These are phyloP conservation scores for Dendrobium officinale DNA, from an alignment of 106 monocot genomes.

Conservation along the genomic window DNA sequence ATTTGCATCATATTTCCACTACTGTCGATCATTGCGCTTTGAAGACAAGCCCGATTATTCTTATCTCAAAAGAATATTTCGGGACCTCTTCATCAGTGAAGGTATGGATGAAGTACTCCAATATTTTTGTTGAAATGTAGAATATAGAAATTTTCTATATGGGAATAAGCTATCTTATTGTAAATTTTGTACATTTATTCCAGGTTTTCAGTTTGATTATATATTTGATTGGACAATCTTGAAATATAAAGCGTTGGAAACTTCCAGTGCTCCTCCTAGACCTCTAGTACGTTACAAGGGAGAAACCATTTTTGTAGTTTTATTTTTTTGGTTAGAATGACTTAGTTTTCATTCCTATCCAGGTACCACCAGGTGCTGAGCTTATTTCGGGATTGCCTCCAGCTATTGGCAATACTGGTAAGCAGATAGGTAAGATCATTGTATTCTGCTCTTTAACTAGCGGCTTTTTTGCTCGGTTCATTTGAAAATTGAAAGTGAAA, in stretches of 20 bases:
- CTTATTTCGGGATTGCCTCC: constrained; percentile 52
- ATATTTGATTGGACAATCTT: constrained; percentile 72
- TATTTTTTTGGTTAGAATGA: too few species aligned
- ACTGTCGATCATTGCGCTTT: constrained; percentile 74
- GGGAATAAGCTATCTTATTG: too few species aligned
- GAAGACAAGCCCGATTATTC: constrained; percentile 78
- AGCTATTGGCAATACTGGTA: constrained; percentile 25
- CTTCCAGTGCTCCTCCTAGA: constrained; percentile 30
- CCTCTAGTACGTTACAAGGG: constrained; percentile 29
- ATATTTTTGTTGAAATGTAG: too few species aligned
- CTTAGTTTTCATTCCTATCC: constrained; percentile 6
- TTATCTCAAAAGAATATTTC: constrained; percentile 67
- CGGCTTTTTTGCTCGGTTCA: too few species aligned
- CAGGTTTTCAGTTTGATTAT: constrained; percentile 76
- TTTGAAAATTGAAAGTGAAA: too few species aligned
- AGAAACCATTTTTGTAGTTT: neutral
- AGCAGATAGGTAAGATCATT: constrained; percentile 32
- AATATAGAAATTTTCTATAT: too few species aligned
- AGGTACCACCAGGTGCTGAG: constrained; percentile 43
- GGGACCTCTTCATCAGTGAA: constrained; percentile 75
- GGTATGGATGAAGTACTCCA: constrained; percentile 18
- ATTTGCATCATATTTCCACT: constrained; percentile 81
- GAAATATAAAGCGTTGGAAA: constrained; percentile 61
- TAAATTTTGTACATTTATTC: neutral
- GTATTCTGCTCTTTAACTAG: too few species aligned